These are phyloP conservation scores for Basipetospora chlamydospora DNA, from an alignment of 2,329 filamentous ascomycete genomes.

Conservation along the genomic window DNA sequence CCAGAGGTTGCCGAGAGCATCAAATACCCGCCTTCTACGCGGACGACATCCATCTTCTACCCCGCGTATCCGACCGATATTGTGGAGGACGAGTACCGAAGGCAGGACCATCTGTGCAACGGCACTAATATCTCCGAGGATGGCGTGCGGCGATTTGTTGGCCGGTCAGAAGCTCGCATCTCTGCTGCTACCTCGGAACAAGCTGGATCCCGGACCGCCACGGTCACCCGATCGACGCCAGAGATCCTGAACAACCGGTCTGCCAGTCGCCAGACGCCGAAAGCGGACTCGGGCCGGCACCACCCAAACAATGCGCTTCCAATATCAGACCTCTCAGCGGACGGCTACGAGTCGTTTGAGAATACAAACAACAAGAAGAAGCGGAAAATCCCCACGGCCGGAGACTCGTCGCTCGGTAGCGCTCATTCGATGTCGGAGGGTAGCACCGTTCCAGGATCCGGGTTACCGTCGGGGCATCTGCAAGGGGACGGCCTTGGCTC, in stretches of 20 bases:
- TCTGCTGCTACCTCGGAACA: too few relatives aligned
- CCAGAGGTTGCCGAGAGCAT: conserved; percentile 73
- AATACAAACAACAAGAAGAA: conserved; percentile 99
- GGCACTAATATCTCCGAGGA: background rate
- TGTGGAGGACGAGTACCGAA: conserved; percentile 2
- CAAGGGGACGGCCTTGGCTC: background rate
- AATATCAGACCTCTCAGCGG: conserved; percentile 56
- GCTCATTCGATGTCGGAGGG: conserved; percentile 5
- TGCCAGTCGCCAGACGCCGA: background rate
- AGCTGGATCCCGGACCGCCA: conserved; percentile 23
- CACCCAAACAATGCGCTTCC: conserved; percentile 27
- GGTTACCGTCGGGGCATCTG: background rate
- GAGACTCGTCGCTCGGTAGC: conserved; percentile 33
- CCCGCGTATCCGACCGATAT: conserved; percentile 6
- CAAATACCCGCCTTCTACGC: conserved; percentile 64
- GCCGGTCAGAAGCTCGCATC: background rate
- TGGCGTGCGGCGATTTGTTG: conserved; percentile 5
- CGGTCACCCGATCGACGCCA: conserved; percentile 31
- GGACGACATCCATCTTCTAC: conserved; percentile 52
- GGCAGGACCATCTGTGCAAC: background rate
- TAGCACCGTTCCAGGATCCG: background rate
- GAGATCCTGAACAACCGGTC: conserved; percentile 19
- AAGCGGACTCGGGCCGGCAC: background rate
- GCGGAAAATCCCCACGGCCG: conserved; percentile 86
- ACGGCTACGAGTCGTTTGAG: conserved; percentile 94